A percentile compares a stretch with the other conserved stretches of the same genome.
Conservation (phyloP, 371 early-diverging fungal genomes). For the Sanchytrium tribonematis region DNA sequence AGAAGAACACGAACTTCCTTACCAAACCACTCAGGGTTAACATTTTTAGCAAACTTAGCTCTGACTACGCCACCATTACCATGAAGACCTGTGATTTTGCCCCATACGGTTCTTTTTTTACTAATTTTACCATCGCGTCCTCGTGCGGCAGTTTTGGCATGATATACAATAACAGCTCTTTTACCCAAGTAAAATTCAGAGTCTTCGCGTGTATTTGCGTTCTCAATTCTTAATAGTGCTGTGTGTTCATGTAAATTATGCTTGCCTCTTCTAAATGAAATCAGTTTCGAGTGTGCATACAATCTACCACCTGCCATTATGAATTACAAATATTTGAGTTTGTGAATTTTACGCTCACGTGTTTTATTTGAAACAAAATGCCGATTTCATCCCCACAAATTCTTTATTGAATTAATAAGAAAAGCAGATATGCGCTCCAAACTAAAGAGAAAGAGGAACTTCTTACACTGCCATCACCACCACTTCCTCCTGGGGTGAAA, state of each 20-base stretch:
- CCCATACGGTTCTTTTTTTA: slow-evolving; percentile 87
- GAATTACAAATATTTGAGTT: background rate
- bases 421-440: no score
- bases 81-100: slow-evolving; percentile 72
- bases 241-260: background rate
- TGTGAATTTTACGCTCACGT: background rate
- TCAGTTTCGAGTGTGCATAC: background rate
- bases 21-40: slow-evolving; percentile 78
- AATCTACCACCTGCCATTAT: background rate
- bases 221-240: slow-evolving; percentile 58
- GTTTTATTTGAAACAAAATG: no score
- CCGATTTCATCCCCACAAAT: no score
- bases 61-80: slow-evolving; percentile 83
- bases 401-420: no score
- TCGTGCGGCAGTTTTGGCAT: background rate
- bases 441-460: no score
- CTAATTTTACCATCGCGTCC: slow-evolving; percentile 1
- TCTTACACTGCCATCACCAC: background rate
- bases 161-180: slow-evolving; percentile 21
- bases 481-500: background rate
- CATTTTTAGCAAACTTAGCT: slow-evolving; percentile 81
- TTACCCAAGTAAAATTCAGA: slow-evolving; percentile 64
- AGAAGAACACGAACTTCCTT: slow-evolving; percentile 55
- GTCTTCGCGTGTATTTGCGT: slow-evolving; percentile 57
- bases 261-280: background rate